Base-by-base conservation (phyloP, 169 alveolate species). In the Cryptosporidium viatorum region DNA sequence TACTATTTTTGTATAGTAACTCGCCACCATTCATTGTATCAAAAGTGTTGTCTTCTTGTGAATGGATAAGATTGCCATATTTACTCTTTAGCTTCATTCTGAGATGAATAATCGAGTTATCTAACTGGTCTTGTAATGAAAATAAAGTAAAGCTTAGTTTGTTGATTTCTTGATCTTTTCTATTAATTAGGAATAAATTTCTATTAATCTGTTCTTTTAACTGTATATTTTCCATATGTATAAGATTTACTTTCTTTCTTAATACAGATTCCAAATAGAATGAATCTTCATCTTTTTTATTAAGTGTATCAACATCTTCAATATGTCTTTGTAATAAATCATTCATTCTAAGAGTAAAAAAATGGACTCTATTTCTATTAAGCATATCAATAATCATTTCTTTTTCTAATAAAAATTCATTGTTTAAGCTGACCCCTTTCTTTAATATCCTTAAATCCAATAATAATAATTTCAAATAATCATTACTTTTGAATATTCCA, bases 221-320 rank as follows among this genome's bases (percentile, higher is more conserved):
- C 10, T 41, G 73, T 21, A 31, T 21, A 62, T 80, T 80, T 26
- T 80, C 89, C 14, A 60, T 62, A 62, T 80, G 65, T 80, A 65
- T 80, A 3, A 35, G 55, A 59, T 80, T 80, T 9, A 80, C 65
- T 62, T 62, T 65, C 35, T 80, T 80, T 65, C 89, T 80, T 21
- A 80, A 37, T 18, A 80, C 62, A 65, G 41, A 45, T 65, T 80
- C 89, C 0, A 80, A n/a, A 62, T 80, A 80, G n/a, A 60, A 80
- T 3, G 71, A 59, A 48, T 80, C 89, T 29, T 80, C 68, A 48
- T 80, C 89, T 48, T 80, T 80, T 65, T 65, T 80, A 21, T 80
- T 80, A 33, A 80, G 51, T 80, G 35, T 39, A 23, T 80, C 68
- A 18, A 41, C 52, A 39, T 80, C 89, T 26, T 80, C 89, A 4